These are phyloP conservation scores for Gossypium stocksii DNA, from an alignment of 345 rosid species.

Conservation along the genomic window DNA sequence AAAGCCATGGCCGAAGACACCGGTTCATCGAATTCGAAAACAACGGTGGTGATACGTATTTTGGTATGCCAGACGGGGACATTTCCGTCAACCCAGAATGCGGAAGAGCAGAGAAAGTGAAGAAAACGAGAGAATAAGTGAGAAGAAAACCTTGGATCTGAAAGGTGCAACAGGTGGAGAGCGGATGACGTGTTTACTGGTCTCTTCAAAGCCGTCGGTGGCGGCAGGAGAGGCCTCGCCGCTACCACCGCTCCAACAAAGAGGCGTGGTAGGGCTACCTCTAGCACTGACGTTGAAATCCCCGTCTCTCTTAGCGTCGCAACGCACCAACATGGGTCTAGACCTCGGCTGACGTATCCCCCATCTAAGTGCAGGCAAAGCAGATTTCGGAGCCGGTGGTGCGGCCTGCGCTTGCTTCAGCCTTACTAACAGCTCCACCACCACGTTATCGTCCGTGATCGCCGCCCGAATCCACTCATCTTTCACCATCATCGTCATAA, in stretches of 20 bases:
- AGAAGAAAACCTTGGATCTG: slow-evolving; percentile 66
- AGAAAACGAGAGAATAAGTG: not conserved
- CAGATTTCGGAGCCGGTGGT: slow-evolving; percentile 20
- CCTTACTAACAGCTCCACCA: slow-evolving; percentile 59
- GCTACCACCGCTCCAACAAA: slow-evolving; percentile 70
- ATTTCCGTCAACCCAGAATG: slow-evolving; percentile 11
- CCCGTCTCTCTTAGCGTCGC: slow-evolving; percentile 37
- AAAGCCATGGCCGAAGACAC: not conserved
- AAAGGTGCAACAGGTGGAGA: slow-evolving; percentile 39
- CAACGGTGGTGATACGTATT: not conserved
- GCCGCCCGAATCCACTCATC: slow-evolving; percentile 79
- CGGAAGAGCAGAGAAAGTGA: slow-evolving; percentile 10
- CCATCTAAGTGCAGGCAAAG: slow-evolving; percentile 40
- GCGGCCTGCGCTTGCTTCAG: slow-evolving; percentile 41
- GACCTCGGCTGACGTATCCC: slow-evolving; percentile 59
- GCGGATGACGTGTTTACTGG: slow-evolving; percentile 38
- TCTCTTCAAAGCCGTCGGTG: slow-evolving; percentile 55
- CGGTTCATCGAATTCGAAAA: not conserved
- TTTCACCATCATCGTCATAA: slow-evolving; percentile 22
- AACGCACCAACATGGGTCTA: slow-evolving; percentile 37
- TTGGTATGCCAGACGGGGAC: not conserved
- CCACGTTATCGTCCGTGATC: slow-evolving; percentile 58
- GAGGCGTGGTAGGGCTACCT: slow-evolving; percentile 67
- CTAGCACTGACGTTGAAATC: slow-evolving; percentile 37
- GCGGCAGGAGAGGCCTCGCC: slow-evolving; percentile 55